These are phyloP conservation scores for Kazachstania sp. DNA, from an alignment of 1,139 yeast species.

Conservation along the genomic window DNA sequence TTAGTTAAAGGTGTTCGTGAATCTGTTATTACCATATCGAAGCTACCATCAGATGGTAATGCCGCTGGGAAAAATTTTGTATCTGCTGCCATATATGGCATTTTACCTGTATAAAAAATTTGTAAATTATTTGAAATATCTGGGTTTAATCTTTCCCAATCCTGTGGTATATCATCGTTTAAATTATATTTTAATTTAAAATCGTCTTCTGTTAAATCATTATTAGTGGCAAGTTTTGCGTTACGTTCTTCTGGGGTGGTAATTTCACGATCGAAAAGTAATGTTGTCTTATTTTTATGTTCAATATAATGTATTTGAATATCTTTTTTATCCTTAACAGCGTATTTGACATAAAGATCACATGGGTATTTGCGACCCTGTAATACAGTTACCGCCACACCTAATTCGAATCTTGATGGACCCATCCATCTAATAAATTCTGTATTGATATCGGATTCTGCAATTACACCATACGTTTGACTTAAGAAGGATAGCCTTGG, in stretches of 20 bases:
- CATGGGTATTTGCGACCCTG: slow-evolving; percentile 68
- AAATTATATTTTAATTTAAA: slow-evolving; percentile 37
- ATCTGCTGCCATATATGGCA: slow-evolving; percentile 81
- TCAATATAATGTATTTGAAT: slow-evolving; percentile 44
- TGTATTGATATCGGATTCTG: slow-evolving; percentile 91
- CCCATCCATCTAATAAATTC: slow-evolving; percentile 89
- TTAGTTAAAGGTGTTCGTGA: slow-evolving; percentile 49
- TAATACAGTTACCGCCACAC: slow-evolving; percentile 58
- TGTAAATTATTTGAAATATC: slow-evolving; percentile 45
- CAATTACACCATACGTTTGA: slow-evolving; percentile 84
- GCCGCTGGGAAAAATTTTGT: slow-evolving; percentile 90
- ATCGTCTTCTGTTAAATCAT: slow-evolving; percentile 14
- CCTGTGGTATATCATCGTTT: slow-evolving; percentile 46
- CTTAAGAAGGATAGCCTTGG: slow-evolving; percentile 62
- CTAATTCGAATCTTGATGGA: slow-evolving; percentile 71
- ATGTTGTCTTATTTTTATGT: slow-evolving; percentile 24
- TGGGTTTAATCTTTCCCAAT: slow-evolving; percentile 58
- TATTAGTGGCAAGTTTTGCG: background rate
- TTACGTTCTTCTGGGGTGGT: background rate
- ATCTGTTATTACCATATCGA: slow-evolving; percentile 72
- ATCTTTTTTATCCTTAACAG: slow-evolving; percentile 46
- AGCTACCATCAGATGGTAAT: slow-evolving; percentile 75
- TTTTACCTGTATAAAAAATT: slow-evolving; percentile 80
- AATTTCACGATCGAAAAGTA: slow-evolving; percentile 3
- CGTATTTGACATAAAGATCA: slow-evolving; percentile 62